A percentile compares a stretch with the other conserved stretches of the same genome.
Evolutionary conservation across 2,329 filamentous ascomycete species (phyloP).

Genomic region (Helminthosporium solani): DNA sequence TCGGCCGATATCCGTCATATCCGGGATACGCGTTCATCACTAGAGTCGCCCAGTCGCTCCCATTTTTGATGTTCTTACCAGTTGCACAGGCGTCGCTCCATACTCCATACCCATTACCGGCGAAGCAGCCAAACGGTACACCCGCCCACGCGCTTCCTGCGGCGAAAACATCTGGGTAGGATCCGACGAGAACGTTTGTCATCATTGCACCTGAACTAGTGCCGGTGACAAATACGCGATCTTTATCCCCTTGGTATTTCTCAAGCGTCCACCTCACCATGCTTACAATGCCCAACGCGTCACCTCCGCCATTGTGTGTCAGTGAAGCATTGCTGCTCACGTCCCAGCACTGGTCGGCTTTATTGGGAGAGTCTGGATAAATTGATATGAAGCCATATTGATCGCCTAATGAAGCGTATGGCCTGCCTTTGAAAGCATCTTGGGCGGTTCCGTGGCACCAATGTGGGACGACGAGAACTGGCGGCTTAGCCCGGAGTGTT

Average conservation of each 20-base stretch:
- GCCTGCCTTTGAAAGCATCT: conserved; percentile 28
- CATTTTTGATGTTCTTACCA: conserved; percentile 33
- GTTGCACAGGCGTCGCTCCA: conserved; percentile 37
- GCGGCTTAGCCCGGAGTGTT: conserved; percentile 27
- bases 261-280: conserved; percentile 34
- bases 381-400: conserved; percentile 39
- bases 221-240: conserved; percentile 36
- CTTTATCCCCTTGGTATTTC: conserved; percentile 30
- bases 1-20: conserved; percentile 33
- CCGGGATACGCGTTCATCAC: conserved; percentile 33
- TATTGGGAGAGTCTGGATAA: conserved; percentile 33
- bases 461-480: conserved; percentile 35
- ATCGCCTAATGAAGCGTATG: conserved; percentile 33
- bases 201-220: conserved; percentile 41
- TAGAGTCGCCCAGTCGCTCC: conserved; percentile 31
- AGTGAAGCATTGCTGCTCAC: conserved; percentile 36
- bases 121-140: conserved; percentile 40
- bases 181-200: conserved; percentile 37
- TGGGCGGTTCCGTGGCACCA: conserved; percentile 38
- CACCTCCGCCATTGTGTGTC: conserved; percentile 36
- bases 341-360: conserved; percentile 38
- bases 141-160: conserved; percentile 38
- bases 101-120: conserved; percentile 31
- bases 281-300: conserved; percentile 35
- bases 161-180: conserved; percentile 38